Base-by-base conservation (phyloP, 2,329 filamentous ascomycete genomes). In the Pseudofabraea citricarpa region DNA sequence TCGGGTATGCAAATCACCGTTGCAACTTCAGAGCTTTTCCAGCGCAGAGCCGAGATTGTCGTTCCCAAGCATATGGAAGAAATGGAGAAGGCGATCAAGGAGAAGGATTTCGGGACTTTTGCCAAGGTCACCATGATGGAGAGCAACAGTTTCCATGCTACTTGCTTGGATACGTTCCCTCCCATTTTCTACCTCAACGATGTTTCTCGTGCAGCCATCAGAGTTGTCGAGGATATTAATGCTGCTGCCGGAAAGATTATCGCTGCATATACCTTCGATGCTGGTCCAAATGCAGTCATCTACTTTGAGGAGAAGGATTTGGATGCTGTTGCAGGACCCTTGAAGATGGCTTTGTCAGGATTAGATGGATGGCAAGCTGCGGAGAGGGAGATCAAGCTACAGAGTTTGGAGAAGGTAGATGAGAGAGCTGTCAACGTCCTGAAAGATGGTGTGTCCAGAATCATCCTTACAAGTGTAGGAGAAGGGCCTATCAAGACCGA, bases 141-240 rank as follows among this genome's bases (percentile, higher is more conserved):
- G 64, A 94, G 87, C 62, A 98, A 98, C 71, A 88, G 83, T 47
- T 98, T 98, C 81, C 93, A 98, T 66, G 88, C 93, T 27, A 89
- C 85, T 45, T 97, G 93, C 64, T 73, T 94, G 56, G 93, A 98
- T 64, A 97, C 93, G 2, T 90, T 89, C 69, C 93, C 94, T 35
- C 93, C 94, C 15, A 98, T 98, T 62, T 96, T 95, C 69, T 98
- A 98, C 74, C 83, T 98, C 75, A 98, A 96, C 68, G 93, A 98
- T 63, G 83, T 91, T 13, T 91, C 85, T 16, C 75, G 86, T 27
- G 89, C 91, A 1, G 90, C 91, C 5, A 88, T 98, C 47, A 78
- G 88, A 41, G 82, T 89, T 13, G 90, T 96, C 22, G 90, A 98
- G 70, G 77, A 83, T 55, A 87, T 97, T 69, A 98, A 98, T 62